These are phyloP conservation scores for Cryptococcus floricola DNA, from an alignment of 1,284 basidiomycete genomes.

Conservation along the genomic window DNA sequence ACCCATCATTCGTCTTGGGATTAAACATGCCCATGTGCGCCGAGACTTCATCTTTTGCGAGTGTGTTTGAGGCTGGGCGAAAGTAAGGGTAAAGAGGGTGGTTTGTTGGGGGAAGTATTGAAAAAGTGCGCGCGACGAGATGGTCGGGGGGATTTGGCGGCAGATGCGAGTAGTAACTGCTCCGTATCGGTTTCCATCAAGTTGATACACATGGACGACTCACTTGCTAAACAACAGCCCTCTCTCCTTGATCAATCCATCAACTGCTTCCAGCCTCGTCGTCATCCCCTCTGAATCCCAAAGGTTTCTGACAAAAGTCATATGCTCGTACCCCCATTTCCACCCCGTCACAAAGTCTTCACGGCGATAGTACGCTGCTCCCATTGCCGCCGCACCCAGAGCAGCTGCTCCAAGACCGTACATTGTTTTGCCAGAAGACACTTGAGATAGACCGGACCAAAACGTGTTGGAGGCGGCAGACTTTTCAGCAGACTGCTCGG, in stretches of 20 bases:
- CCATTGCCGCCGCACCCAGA: constrained; percentile 78
- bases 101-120: constrained; percentile 62
- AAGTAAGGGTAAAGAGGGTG: constrained; percentile 59
- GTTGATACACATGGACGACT: neutral
- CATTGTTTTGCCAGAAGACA: constrained; percentile 21
- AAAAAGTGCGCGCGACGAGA: constrained; percentile 64
- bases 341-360: constrained; percentile 66
- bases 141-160: constrained; percentile 60
- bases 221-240: constrained; percentile 69
- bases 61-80: constrained; percentile 59
- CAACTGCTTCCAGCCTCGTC: constrained; percentile 60
- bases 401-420: constrained; percentile 58
- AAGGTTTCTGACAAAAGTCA: constrained; percentile 81
- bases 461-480: constrained; percentile 9
- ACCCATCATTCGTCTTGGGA: constrained; percentile 76
- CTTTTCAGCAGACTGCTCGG: neutral
- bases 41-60: constrained; percentile 72
- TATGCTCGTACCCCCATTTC: constrained; percentile 77
- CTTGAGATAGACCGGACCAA: constrained; percentile 12
- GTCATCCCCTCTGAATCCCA: constrained; percentile 73
- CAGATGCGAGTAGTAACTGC: constrained; percentile 71
- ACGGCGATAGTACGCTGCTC: constrained; percentile 72
- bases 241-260: constrained; percentile 55
- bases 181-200: neutral
- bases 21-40: constrained; percentile 90